A percentile compares a stretch with the other conserved stretches of the same genome.
Conservation (phyloP, 345 rosid genomes). For the Dipteronia dyeriana region DNA sequence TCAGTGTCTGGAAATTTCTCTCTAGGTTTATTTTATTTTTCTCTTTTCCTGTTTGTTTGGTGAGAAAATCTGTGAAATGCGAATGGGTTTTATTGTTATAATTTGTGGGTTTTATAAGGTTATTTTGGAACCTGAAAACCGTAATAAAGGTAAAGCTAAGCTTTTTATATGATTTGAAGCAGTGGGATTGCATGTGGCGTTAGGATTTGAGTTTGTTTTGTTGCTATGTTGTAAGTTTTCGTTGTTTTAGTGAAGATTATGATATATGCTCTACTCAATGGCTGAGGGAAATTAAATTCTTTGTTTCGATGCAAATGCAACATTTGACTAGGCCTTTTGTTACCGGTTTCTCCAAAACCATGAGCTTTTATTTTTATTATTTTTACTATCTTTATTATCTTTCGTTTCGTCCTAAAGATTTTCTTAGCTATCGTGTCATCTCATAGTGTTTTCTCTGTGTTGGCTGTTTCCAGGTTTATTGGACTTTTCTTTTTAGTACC, state of each 20-base stretch:
- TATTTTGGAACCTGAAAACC: background rate
- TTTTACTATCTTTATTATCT: background rate
- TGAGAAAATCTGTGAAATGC: conserved; percentile 19
- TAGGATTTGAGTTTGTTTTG: background rate
- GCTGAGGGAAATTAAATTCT: background rate
- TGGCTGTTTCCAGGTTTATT: conserved; percentile 38
- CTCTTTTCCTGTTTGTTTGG: conserved; percentile 10
- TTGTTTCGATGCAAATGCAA: background rate
- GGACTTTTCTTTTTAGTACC: conserved; percentile 26
- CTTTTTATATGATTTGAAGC: background rate
- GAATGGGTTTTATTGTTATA: background rate
- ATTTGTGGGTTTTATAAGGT: background rate
- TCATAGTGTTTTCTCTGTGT: conserved; percentile 13
- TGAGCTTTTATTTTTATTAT: background rate
- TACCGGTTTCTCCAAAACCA: background rate
- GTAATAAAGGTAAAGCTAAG: background rate
- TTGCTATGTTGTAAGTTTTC: background rate
- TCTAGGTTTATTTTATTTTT: conserved; percentile 12
- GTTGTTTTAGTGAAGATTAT: background rate
- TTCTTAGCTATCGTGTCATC: background rate
- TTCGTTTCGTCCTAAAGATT: background rate
- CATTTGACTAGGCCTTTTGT: background rate
- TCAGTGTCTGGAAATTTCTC: background rate
- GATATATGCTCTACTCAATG: background rate
- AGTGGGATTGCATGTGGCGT: background rate